phyloP scores from a whole-genome alignment of 148 eudicot genomes.

The Dianthus caryophyllus region DNA sequence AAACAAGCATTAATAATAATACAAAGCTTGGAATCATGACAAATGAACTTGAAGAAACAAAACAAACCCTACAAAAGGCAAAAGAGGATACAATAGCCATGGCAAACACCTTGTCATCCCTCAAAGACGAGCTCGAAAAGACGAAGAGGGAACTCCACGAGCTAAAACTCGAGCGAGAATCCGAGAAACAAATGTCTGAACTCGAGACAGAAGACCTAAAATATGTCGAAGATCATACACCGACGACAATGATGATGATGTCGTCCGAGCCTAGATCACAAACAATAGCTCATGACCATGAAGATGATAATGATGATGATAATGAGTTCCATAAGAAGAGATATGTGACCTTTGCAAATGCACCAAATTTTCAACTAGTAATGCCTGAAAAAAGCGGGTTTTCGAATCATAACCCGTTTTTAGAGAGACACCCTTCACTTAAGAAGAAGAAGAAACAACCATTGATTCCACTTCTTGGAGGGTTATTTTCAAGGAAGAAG shows the following conservation, averaged over 20 bases:
- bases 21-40: slow-evolving; percentile 22
- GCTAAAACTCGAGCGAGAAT: slow-evolving; percentile 42
- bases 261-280: slow-evolving; percentile 14
- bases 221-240: slow-evolving; percentile 40
- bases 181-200: slow-evolving; percentile 38
- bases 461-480: slow-evolving; percentile 60
- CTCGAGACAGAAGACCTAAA: slow-evolving; percentile 47
- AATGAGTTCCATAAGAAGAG: slow-evolving; percentile 61
- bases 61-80: slow-evolving; percentile 55
- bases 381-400: slow-evolving; percentile 28
- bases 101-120: slow-evolving; percentile 48
- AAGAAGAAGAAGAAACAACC: slow-evolving; percentile 69
- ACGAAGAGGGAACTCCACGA: slow-evolving; percentile 62
- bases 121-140: slow-evolving; percentile 65
- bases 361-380: slow-evolving; percentile 40
- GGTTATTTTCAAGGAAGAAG: slow-evolving; percentile 55
- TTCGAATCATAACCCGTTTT: too few relatives aligned
- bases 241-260: too few relatives aligned
- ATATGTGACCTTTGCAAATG: slow-evolving; percentile 69
- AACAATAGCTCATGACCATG: neutral
- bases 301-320: slow-evolving; percentile 11
- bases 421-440: slow-evolving; percentile 70
- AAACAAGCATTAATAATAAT: slow-evolving; percentile 2
- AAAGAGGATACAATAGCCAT: slow-evolving; percentile 53
- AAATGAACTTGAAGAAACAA: slow-evolving; percentile 61